Base-by-base conservation (phyloP, 345 rosid genomes). In the Pistacia vera region DNA sequence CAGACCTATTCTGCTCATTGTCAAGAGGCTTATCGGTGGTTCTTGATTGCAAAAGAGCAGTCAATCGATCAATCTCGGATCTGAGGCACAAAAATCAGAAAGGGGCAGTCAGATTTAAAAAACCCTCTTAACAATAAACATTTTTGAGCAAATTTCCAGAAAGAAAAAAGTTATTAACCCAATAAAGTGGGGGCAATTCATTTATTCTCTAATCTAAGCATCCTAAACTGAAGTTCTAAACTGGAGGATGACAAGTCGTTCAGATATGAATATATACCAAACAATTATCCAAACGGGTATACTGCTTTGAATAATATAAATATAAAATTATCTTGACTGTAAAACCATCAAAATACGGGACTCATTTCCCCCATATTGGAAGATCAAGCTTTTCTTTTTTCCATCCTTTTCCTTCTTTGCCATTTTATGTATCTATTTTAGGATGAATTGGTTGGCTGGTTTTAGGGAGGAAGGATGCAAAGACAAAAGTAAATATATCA, bases 11-110 rank as follows among this genome's bases (percentile, higher is more conserved):
- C 75, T 86, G 87, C 71, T 83, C 85, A 58, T 60, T 74, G 66
- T 69, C 83, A 81, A 79, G 67, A 66, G 86, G 80, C 38, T 73
- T 48, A 63, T 87, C 93, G 77, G 63, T 80, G 78, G 82, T 82
- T 85, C 84, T 89, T 56, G 95, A 90, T 46, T 75, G 94, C 78
- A 97, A 82, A 58, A 97, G 75, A 41, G 92, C 74, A 22, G 95
- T 92, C 84, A 97, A 73, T 28, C 79, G 94, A 84, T 92, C 93
- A 81, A 92, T 87, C 86, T 97, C 99, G 38, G 94, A 85, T 78
- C 99, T 97, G 94, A 18, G 49, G 66, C 73, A 56, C 38, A 77
- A 74, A 60, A 63, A 52, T 49, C 66, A 62, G n/a, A 7, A 14
- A 60, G 4, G n/a, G 41, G 18, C 46, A 46, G 35, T 35, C 38